A percentile compares a stretch with the other conserved stretches of the same genome.
phyloP scores from a whole-genome alignment of 345 rosid species.

The Triadica sebifera region DNA sequence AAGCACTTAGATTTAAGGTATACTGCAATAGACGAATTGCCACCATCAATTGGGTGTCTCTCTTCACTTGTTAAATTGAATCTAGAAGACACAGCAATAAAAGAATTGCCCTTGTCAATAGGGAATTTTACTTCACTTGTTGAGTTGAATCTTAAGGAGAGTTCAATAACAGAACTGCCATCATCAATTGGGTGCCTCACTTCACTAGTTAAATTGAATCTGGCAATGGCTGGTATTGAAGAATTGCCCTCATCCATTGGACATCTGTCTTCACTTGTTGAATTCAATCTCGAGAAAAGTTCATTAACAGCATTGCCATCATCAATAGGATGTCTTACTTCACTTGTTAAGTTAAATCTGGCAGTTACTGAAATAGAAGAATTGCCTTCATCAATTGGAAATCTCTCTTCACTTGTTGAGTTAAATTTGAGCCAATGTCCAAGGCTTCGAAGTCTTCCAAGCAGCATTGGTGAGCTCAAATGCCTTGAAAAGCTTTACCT shows the following conservation, averaged over 20 bases:
- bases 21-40: conserved; percentile 15
- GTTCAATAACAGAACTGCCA: neutral
- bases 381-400: conserved; percentile 11
- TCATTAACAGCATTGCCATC: conserved; percentile 5
- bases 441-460: conserved; percentile 4
- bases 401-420: conserved; percentile 12
- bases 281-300: conserved; percentile 13
- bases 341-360: conserved; percentile 8
- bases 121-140: conserved; percentile 12
- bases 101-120: neutral
- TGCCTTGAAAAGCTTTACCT: conserved; percentile 11
- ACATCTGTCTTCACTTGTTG: conserved; percentile 8
- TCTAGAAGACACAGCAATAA: neutral
- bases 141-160: conserved; percentile 6
- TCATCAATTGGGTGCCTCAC: conserved; percentile 9
- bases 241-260: neutral
- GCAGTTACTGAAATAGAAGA: conserved; percentile 10
- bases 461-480: conserved; percentile 13
- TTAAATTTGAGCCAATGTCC: conserved; percentile 14
- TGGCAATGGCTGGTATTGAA: neutral
- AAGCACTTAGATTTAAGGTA: neutral
- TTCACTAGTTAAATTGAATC: conserved; percentile 7
- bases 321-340: conserved; percentile 7
- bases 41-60: conserved; percentile 8
- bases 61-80: neutral